phyloP scores from a whole-genome alignment of 371 early-diverging fungal species.

The Lichtheimia ramosa region DNA sequence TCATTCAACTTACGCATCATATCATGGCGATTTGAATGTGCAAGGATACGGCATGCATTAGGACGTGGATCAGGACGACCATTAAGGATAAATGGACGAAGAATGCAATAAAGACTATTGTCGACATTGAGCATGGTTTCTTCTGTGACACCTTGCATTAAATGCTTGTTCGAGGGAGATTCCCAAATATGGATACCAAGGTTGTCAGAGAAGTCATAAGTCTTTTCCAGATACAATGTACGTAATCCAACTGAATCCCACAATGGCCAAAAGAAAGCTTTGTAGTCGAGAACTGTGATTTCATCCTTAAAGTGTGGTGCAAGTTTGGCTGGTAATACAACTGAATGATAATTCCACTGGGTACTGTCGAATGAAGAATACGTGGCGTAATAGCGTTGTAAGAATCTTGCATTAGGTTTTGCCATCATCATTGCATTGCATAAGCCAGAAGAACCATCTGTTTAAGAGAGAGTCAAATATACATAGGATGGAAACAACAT shows the following conservation, averaged over 20 bases:
- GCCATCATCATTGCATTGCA: slow-evolving; percentile 57
- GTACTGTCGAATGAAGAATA: slow-evolving; percentile 43
- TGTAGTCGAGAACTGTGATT: slow-evolving; percentile 39
- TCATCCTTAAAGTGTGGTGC: slow-evolving; percentile 38
- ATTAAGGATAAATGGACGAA: slow-evolving; percentile 39
- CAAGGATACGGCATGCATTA: slow-evolving; percentile 30
- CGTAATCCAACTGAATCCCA: slow-evolving; percentile 49
- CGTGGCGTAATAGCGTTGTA: slow-evolving; percentile 49
- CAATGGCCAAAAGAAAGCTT: slow-evolving; percentile 51
- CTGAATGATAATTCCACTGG: slow-evolving; percentile 56
- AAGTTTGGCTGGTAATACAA: slow-evolving; percentile 49
- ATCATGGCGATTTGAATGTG: slow-evolving; percentile 22
- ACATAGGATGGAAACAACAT: neutral
- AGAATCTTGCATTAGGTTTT: slow-evolving; percentile 44
- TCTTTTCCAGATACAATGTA: slow-evolving; percentile 43
- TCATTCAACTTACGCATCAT: slow-evolving; percentile 24
- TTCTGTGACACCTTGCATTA: slow-evolving; percentile 38
- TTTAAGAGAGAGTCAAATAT: too few species aligned
- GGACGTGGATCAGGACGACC: slow-evolving; percentile 30
- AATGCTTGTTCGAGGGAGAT: slow-evolving; percentile 45
- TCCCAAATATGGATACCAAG: slow-evolving; percentile 51
- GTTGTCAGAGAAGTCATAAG: slow-evolving; percentile 40
- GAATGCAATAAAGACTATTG: slow-evolving; percentile 46
- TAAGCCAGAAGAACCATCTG: slow-evolving; percentile 49
- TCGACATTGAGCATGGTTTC: slow-evolving; percentile 40